These are phyloP conservation scores for Phytopythium boreale DNA, from an alignment of 352 stramenopile species.

Conservation along the genomic window DNA sequence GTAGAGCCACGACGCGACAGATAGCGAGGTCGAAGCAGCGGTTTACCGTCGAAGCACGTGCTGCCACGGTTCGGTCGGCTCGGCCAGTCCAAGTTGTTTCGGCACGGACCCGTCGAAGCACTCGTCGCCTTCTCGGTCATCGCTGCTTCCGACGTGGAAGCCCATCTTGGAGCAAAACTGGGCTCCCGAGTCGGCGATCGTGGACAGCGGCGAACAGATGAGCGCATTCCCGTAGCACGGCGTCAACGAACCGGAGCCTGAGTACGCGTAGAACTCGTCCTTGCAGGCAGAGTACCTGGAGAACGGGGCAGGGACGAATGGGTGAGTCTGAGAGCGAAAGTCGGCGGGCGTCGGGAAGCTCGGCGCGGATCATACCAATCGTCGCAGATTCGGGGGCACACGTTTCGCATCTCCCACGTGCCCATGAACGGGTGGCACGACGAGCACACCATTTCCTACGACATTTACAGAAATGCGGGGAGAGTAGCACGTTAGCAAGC, in stretches of 20 bases:
- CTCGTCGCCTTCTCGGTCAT: conserved; percentile 66
- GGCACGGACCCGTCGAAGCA: conserved; percentile 85
- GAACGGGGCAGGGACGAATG: background rate
- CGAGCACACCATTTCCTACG: conserved; percentile 76
- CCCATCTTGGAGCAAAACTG: conserved; percentile 82
- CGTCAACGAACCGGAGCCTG: conserved; percentile 47
- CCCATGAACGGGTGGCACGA: conserved; percentile 79
- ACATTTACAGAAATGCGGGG: background rate
- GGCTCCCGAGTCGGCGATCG: conserved; percentile 45
- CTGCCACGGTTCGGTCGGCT: conserved; percentile 64
- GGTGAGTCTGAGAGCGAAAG: background rate
- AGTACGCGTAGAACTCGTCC: conserved; percentile 72
- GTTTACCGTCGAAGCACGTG: conserved; percentile 28
- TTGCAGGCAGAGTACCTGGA: conserved; percentile 54
- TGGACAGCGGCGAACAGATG: conserved; percentile 68
- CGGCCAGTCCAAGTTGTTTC: conserved; percentile 36
- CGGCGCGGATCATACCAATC: conserved; percentile 42
- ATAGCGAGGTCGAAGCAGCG: conserved; percentile 4
- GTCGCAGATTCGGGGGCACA: conserved; percentile 72
- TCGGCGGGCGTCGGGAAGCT: background rate
- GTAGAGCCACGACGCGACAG: background rate
- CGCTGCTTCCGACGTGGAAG: conserved; percentile 62
- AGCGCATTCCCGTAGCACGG: conserved; percentile 84
- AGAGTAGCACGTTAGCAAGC: background rate
- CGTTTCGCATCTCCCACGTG: conserved; percentile 66